A percentile compares a stretch with the other conserved stretches of the same genome.
These are phyloP conservation scores for Petunia axillaris DNA, from an alignment of 257 asterid species.

Conservation along the genomic window DNA sequence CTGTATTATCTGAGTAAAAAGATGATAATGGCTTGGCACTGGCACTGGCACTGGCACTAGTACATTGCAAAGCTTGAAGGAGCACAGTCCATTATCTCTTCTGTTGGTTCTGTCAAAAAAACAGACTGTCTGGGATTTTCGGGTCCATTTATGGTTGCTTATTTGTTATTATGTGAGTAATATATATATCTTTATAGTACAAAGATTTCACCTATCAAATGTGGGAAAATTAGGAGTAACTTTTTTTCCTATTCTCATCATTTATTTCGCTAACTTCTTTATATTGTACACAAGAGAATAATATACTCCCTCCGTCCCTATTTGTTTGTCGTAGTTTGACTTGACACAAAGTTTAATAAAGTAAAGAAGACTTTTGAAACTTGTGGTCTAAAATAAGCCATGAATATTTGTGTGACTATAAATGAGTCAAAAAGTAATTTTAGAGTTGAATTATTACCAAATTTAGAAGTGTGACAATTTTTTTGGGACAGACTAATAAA, in stretches of 20 bases:
- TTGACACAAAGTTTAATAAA: too few relatives aligned
- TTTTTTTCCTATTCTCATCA: not conserved
- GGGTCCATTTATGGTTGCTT: slow-evolving; percentile 22
- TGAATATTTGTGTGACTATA: too few relatives aligned
- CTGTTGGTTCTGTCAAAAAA: not conserved
- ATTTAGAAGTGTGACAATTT: too few relatives aligned
- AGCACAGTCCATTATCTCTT: slow-evolving; percentile 1
- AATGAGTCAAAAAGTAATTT: too few relatives aligned
- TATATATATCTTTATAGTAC: not conserved
- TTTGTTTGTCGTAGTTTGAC: too few relatives aligned
- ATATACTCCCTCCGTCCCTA: too few relatives aligned
- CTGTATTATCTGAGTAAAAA: not conserved
- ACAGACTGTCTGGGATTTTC: not conserved
- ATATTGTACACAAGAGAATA: too few relatives aligned
- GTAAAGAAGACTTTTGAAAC: too few relatives aligned
- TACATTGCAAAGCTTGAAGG: not conserved
- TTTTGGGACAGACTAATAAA: too few relatives aligned
- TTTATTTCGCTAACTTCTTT: not conserved
- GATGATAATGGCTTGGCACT: not conserved
- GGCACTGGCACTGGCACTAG: slow-evolving; percentile 4
- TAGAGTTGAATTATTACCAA: too few relatives aligned
- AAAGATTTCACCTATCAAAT: not conserved
- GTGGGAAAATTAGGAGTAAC: not conserved
- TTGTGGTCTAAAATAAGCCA: too few relatives aligned
- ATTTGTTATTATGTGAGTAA: not conserved